Base-by-base conservation (phyloP, 2,329 filamentous ascomycete species). In the Sarocladium strictum region DNA sequence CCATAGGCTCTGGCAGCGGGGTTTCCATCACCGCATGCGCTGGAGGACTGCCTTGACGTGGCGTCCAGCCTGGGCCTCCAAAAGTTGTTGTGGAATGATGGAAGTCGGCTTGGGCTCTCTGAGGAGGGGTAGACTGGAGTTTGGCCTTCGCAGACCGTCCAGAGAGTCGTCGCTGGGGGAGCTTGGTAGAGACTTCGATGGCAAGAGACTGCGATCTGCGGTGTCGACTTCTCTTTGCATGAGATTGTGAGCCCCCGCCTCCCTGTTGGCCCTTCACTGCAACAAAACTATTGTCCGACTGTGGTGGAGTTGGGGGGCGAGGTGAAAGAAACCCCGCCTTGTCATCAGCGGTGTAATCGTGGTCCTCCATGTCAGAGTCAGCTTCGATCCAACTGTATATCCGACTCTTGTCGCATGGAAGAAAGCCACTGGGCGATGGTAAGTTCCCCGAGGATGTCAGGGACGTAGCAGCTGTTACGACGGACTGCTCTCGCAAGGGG, bases 351-450 rank as follows among this genome's bases (percentile, higher is more conserved):
- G 60, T 55, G n/a, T 58, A 43, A 1, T 55, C 58, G 35, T 59
- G 53, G 9, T 63, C 61, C 9, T 68, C 68, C 2, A 62, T 59
- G 40, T 72, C 69, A 2, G 69, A 70, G 32, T 72, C 69, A 14
- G 60, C 57, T 17, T 71, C 69, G 6, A 72, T 68, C 71, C 71
- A 73, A 51, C 69, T 72, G 43, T 65, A 61, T 19, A 64, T 63
- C 24, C 59, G 59, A 38, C 58, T 57, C 43, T 54, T 57, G 21
- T 62, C 58, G 6, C 55, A 37, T 3, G 59, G 53, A n/a, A 60
- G 54, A 1, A 63, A 54, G 32, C 55, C 57, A 14, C 64, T 64
- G 6, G 65, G 63, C 10, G 65, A 66, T 0, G 61, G 60, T 27
- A 61, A 63, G 43, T 62, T 64, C 35, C 59, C 63, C 3, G 61